Evolutionary conservation across 768 basidiomycete species (phyloP), one percentile per base, ranked within the genome.

Genomic region (Tricholoma bakamatsutake): DNA sequence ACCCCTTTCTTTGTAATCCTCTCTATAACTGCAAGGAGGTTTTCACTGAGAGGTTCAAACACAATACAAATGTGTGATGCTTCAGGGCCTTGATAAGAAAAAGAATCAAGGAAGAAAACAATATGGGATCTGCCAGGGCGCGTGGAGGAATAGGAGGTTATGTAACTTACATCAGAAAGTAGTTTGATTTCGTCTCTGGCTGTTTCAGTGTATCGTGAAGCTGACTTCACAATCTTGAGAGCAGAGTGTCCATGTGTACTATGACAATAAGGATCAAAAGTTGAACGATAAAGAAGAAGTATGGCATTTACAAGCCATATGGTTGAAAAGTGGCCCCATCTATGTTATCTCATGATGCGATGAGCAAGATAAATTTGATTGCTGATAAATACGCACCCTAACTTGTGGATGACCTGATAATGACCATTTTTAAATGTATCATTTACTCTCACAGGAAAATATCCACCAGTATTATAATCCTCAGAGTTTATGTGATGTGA

Each of bases 181-280:
- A 98, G 81, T 68, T 93, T 91, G 70, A 98, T 98, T 73, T 98
- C 96, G 69, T 98, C 96, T 50, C 88, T 82, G 28, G 96, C 96
- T 4, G 96, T 98, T 69, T 98, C 95, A 57, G 93, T 90, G 73
- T 98, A 98, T 61, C 94, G 87, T 21, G 85, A 84, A 18, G 93
- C 95, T 28, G 94, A 96, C 73, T 96, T 96, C 71, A 95, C 91
- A 54, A 97, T 87, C 70, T 97, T 97, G 67, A 97, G 82, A 13
- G 93, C 93, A 45, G 92, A 92, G 70, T 94, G 93, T 40, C 81
- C 77, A 31, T 80, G 78, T 42, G 79, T 76, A 6, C 93, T 95
- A 63, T 24, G 35, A 18, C 31, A 52, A 43, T 15, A 43, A n/a
- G 30, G 50, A n/a, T 48, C 34, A n/a, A n/a, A 17, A 60, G 59